Evolutionary conservation across 2,329 filamentous ascomycete genomes (phyloP).

Genomic region (Pseudocercospora fuligena): DNA sequence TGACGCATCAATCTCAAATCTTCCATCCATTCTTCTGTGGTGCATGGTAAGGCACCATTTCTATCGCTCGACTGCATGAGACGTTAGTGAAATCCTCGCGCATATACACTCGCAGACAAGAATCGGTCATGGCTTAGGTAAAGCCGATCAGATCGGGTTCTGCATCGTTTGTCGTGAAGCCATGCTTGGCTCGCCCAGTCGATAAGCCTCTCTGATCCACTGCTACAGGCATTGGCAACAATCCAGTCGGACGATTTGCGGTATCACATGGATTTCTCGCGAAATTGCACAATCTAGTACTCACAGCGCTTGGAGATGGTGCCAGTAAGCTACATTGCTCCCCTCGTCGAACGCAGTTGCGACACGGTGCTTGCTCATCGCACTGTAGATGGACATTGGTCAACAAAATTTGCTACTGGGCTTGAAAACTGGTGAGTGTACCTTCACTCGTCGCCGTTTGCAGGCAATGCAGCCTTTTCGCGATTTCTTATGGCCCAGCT

Average conservation of each 20-base stretch:
- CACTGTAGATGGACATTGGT: slow-evolving; percentile 12
- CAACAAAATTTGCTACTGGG: background rate
- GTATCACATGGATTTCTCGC: too few species aligned
- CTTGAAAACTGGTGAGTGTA: background rate
- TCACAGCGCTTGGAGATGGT: slow-evolving; percentile 20
- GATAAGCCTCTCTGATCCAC: too few species aligned
- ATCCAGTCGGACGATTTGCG: too few species aligned
- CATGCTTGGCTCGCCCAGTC: too few species aligned
- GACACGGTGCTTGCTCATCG: slow-evolving; percentile 23
- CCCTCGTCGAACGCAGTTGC: slow-evolving; percentile 21
- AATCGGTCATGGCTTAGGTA: background rate
- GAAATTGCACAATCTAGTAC: background rate
- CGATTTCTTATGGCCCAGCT: slow-evolving; percentile 23
- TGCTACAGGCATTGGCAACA: too few species aligned
- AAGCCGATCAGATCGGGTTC: background rate
- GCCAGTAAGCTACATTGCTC: slow-evolving; percentile 23
- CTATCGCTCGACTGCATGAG: slow-evolving; percentile 10
- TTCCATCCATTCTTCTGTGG: slow-evolving; percentile 24
- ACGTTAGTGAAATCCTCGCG: background rate
- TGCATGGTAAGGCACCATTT: background rate
- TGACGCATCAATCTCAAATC: slow-evolving; percentile 23
- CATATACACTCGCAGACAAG: background rate
- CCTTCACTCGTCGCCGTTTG: slow-evolving; percentile 23
- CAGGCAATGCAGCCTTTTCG: slow-evolving; percentile 23
- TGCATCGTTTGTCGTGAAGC: too few species aligned